Percentiles rank a stretch among this genome's conserved stretches.
Conservation (phyloP, 2,329 filamentous ascomycete genomes). For the Colletotrichum tanaceti region DNA sequence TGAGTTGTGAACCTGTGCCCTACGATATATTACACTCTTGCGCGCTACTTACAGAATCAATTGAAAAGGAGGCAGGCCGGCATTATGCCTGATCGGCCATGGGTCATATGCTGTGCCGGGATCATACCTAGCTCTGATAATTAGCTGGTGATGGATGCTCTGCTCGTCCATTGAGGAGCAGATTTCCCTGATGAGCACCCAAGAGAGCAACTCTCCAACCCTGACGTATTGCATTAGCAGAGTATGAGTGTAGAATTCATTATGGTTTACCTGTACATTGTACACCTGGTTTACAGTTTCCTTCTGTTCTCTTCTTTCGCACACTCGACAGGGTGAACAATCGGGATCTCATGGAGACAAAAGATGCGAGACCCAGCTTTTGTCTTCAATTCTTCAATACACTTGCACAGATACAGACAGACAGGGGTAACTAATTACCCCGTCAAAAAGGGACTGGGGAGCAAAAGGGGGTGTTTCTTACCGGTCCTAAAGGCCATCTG, state of each 20-base stretch:
- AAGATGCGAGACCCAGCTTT: not conserved
- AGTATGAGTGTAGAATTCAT: not conserved
- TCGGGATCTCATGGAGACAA: not conserved
- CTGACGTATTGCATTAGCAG: too few species aligned
- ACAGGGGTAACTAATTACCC: too few species aligned
- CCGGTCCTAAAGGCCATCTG: too few species aligned
- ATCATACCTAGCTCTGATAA: not conserved
- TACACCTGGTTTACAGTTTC: too few species aligned
- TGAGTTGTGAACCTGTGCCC: not conserved
- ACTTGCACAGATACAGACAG: too few species aligned
- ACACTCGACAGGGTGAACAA: too few species aligned
- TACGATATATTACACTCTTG: not conserved
- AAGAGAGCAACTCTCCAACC: too few species aligned
- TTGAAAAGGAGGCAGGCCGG: not conserved
- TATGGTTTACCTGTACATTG: too few species aligned
- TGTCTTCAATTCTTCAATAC: too few species aligned
- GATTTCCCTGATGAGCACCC: not conserved
- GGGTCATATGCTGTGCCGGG: slow-evolving; percentile 17
- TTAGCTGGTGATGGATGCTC: not conserved
- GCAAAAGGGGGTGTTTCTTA: too few species aligned
- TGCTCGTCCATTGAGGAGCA: not conserved
- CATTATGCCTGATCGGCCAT: slow-evolving; percentile 11
- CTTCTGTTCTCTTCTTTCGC: too few species aligned
- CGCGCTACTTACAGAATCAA: not conserved
- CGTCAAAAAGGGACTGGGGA: too few species aligned